Evolutionary conservation across 176 grass and related monocot genomes (phyloP), one percentile per base, ranked within the genome.

Genomic region (Carex cristatella): DNA sequence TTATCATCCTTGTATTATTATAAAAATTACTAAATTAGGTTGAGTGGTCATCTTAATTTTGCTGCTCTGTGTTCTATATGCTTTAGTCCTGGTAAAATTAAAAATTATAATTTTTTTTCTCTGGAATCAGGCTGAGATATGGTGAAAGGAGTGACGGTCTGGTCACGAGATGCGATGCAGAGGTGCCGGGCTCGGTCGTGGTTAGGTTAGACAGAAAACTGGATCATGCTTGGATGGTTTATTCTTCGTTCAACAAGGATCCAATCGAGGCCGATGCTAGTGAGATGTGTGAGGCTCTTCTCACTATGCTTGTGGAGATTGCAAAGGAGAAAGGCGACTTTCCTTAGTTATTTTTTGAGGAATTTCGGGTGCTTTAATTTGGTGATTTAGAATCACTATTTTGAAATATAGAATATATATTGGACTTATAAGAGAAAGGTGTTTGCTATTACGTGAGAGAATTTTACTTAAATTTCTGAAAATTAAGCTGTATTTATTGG

Each of bases 161-260:
- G 71, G 95, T 98, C 23, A 85, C 91, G 0, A 72, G 95, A 49
- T 76, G 89, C 7, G 95, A 98, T 13, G 92, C 92, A 0, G 92
- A 98, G 88, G 95, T 91, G 31, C 95, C 92, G 0, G 95, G 95
- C 0, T 98, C 95, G 1, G 92, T 98, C 56, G 88, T 90, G 10
- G 92, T 98, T 2, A 86, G 95, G 69, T 84, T 89, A 23, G 86
- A 98, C 60, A 86, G 88, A 69, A 98, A 86, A 86, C 79, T 98
- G 80, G 89, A 94, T 68, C 95, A 98, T 28, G 86, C 92, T 28
- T 94, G 93, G 95, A 91, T 94, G 84, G 95, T 98, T 60, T 89
- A 94, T 66, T 90, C 95, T 31, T 81, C 89, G 16, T 38, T 83
- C 58, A 89, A 81, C 53, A 85, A 86, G 83, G 64, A 90, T 16